phyloP scores from a whole-genome alignment of 495 filamentous ascomycete species.

The Penicillium canescens region DNA sequence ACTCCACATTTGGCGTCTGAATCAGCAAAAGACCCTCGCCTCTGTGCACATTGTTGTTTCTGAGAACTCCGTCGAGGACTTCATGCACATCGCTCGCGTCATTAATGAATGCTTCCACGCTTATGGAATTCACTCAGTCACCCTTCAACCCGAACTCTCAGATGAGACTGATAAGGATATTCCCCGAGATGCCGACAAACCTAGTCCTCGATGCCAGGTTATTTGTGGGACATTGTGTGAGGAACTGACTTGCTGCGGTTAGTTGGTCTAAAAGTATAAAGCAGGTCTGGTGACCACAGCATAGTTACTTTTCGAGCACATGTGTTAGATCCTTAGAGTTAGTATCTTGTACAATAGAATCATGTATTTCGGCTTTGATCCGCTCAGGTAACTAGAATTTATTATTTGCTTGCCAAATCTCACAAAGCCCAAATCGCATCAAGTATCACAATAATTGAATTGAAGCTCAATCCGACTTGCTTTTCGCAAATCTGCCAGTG shows the following conservation, averaged over 20 bases:
- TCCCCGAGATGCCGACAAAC: constrained; percentile 9
- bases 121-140: constrained; percentile 54
- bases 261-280: no score
- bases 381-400: no score
- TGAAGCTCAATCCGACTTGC: no score
- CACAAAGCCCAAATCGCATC: no score
- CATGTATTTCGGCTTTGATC: no score
- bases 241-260: constrained; percentile 35
- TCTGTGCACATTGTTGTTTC: constrained; percentile 48
- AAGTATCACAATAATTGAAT: no score
- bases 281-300: no score
- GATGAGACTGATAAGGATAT: neutral
- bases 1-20: constrained; percentile 54
- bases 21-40: constrained; percentile 50
- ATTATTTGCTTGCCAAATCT: no score
- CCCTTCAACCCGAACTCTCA: constrained; percentile 47
- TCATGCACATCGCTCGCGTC: constrained; percentile 38
- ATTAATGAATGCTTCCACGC: constrained; percentile 53
- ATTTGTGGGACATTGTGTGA: constrained; percentile 34
- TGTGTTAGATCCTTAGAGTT: no score
- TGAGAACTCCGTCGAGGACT: constrained; percentile 35
- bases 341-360: no score
- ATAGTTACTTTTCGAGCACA: no score
- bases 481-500: no score
- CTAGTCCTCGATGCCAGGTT: constrained; percentile 26